A percentile compares a stretch with the other conserved stretches of the same genome.
phyloP scores from a whole-genome alignment of 2,329 filamentous ascomycete genomes.

The Trichoderma sp. region DNA sequence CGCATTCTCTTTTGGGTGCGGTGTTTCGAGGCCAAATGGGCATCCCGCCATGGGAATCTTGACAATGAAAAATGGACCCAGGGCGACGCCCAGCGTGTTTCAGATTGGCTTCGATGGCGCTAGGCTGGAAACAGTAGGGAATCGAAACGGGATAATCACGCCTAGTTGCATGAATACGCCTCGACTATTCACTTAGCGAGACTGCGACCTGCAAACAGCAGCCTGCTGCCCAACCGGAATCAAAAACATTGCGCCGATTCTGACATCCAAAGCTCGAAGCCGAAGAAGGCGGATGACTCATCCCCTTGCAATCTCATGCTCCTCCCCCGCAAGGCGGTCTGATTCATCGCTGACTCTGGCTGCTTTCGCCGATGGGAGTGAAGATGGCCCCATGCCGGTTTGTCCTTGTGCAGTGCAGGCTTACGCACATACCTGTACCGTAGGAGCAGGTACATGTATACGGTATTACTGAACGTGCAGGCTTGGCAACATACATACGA shows the following conservation, averaged over 20 bases:
- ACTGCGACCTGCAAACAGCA: neutral
- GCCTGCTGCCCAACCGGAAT: neutral
- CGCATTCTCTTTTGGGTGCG: neutral
- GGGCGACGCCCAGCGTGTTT: constrained; percentile 17
- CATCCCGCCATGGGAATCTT: neutral
- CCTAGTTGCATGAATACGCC: neutral
- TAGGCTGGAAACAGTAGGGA: constrained; percentile 8
- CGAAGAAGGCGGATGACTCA: constrained; percentile 9
- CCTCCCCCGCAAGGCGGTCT: constrained; percentile 15
- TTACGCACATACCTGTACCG: neutral
- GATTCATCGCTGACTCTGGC: constrained; percentile 21
- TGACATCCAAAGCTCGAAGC: neutral
- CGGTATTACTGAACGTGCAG: neutral
- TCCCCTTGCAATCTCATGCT: neutral
- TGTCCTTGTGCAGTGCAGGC: neutral
- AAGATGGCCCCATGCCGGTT: neutral
- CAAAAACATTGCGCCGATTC: neutral
- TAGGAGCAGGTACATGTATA: neutral
- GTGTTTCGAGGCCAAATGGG: neutral
- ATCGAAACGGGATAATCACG: neutral
- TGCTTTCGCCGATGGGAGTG: neutral
- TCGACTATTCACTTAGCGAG: neutral
- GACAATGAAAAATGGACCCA: constrained; percentile 13
- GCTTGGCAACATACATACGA: neutral
- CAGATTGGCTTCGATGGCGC: constrained; percentile 21